phyloP scores from a whole-genome alignment of 2,329 filamentous ascomycete species.

The Colletotrichum sp. region DNA sequence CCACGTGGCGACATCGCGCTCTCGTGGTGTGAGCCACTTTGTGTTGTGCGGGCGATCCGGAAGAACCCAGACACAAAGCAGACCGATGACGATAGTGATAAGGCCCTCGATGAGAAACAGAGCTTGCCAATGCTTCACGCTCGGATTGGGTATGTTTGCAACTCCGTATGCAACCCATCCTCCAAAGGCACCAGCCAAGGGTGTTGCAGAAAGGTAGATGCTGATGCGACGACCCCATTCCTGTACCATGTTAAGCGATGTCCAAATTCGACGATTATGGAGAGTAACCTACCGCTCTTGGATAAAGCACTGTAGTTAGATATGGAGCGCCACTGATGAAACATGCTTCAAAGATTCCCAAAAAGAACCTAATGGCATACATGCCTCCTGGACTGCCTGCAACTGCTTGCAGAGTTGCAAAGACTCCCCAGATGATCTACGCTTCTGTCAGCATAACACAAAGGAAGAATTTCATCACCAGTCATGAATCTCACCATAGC shows the following conservation, averaged over 20 bases:
- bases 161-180: slow-evolving; percentile 45
- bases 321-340: slow-evolving; percentile 55
- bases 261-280: fast-evolving
- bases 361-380: slow-evolving; percentile 45
- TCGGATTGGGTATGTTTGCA: slow-evolving; percentile 32
- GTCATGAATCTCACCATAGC: neutral
- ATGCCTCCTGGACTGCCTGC: slow-evolving; percentile 1
- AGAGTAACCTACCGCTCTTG: slow-evolving; percentile 40
- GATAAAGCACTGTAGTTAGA: slow-evolving; percentile 55
- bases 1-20: slow-evolving; percentile 20
- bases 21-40: slow-evolving; percentile 22
- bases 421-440: slow-evolving; percentile 10
- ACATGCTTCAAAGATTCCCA: slow-evolving; percentile 52
- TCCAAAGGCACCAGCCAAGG: slow-evolving; percentile 48
- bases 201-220: slow-evolving; percentile 59
- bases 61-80: slow-evolving; percentile 20
- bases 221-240: slow-evolving; percentile 53
- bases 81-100: slow-evolving; percentile 33
- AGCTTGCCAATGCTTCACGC: slow-evolving; percentile 27
- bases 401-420: slow-evolving; percentile 4
- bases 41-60: slow-evolving; percentile 24
- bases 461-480: neutral
- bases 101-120: slow-evolving; percentile 39
- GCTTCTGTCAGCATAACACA: neutral
- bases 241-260: neutral